phyloP scores from a whole-genome alignment of 2,329 filamentous ascomycete genomes.

The Tolypocladium ovalisporum region DNA sequence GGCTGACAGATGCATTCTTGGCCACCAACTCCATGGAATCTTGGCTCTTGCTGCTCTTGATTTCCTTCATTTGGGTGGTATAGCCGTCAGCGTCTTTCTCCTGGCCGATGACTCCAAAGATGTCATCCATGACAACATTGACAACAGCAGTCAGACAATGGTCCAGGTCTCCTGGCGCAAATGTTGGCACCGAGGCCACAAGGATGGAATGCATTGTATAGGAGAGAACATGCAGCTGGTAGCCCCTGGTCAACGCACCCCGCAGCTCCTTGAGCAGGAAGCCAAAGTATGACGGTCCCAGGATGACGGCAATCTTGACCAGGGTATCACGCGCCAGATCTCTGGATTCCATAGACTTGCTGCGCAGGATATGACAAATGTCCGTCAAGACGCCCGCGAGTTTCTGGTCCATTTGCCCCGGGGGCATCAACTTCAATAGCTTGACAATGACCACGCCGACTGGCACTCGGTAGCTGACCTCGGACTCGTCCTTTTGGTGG shows the following conservation, averaged over 20 bases:
- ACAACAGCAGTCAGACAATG: conserved; percentile 75
- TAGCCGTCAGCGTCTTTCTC: conserved; percentile 98
- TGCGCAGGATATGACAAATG: conserved; percentile 84
- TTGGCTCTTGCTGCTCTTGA: conserved; percentile 96
- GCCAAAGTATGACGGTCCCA: conserved; percentile 74
- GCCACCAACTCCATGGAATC: conserved; percentile 94
- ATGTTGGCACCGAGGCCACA: conserved; percentile 60
- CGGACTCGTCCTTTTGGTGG: conserved; percentile 88
- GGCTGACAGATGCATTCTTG: conserved; percentile 64
- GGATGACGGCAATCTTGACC: conserved; percentile 67
- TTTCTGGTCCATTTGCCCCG: conserved; percentile 58
- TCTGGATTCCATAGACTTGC: conserved; percentile 75
- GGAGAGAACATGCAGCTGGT: conserved; percentile 88
- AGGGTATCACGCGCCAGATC: conserved; percentile 87
- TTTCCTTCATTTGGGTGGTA: conserved; percentile 88
- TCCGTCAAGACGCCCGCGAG: conserved; percentile 81
- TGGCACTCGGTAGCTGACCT: conserved; percentile 84
- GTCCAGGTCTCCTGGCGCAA: conserved; percentile 74
- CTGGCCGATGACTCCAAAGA: conserved; percentile 83
- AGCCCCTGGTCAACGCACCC: conserved; percentile 71
- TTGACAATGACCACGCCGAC: conserved; percentile 85
- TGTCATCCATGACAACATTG: conserved; percentile 89
- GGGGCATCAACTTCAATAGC: conserved; percentile 69
- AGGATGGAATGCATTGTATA: conserved; percentile 91
- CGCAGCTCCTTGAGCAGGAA: conserved; percentile 91